Evolutionary conservation across 495 filamentous ascomycete genomes (phyloP).

Genomic region (Penicillium paxilli): DNA sequence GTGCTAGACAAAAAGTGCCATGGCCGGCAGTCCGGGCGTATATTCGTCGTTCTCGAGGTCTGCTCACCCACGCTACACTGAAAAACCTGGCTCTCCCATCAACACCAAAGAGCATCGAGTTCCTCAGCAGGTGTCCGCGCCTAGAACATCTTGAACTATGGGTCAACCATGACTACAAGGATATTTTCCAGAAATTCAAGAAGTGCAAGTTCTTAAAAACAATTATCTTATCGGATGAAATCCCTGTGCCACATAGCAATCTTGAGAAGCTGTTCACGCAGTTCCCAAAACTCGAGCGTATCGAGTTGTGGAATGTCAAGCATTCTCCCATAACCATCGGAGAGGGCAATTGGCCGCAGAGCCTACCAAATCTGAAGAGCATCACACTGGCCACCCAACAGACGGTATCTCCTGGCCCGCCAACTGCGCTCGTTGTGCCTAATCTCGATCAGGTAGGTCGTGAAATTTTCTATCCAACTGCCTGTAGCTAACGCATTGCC

Average conservation of each 20-base stretch:
- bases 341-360: constrained; percentile 21
- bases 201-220: constrained; percentile 38
- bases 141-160: constrained; percentile 38
- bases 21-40: constrained; percentile 42
- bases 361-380: constrained; percentile 37
- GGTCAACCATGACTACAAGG: constrained; percentile 15
- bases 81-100: constrained; percentile 29
- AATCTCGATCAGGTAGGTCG: neutral
- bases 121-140: constrained; percentile 37
- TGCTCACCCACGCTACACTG: constrained; percentile 41
- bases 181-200: constrained; percentile 33
- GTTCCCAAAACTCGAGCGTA: constrained; percentile 42
- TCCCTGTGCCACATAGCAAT: constrained; percentile 30
- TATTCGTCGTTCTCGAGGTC: constrained; percentile 41
- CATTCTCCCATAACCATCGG: constrained; percentile 2
- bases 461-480: neutral
- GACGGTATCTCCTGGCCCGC: neutral
- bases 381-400: constrained; percentile 26
- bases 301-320: constrained; percentile 34
- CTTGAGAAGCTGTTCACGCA: constrained; percentile 36
- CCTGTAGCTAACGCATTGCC: neutral
- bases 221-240: constrained; percentile 38
- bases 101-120: constrained; percentile 29
- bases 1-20: constrained; percentile 38
- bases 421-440: neutral